Conservation (phyloP, 352 stramenopile genomes). For the Elongisporangium senticosum region DNA sequence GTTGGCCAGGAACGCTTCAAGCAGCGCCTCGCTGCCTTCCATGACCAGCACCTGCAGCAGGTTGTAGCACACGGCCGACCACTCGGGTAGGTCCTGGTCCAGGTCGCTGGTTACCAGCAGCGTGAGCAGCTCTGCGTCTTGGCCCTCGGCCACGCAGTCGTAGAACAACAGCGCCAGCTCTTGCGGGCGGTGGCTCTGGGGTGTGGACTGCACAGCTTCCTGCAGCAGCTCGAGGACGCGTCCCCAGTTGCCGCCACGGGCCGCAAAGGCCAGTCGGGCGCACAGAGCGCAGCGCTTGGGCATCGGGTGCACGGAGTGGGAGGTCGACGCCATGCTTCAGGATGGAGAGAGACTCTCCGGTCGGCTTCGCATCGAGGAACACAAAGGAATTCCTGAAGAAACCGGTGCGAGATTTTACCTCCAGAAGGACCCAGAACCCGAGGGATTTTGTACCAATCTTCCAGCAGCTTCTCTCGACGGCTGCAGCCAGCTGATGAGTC, state of each 20-base stretch:
- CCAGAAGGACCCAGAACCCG: not conserved
- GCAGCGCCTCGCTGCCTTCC: not conserved
- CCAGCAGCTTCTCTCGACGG: not conserved
- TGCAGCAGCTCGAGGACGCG: not conserved
- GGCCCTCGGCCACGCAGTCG: not conserved
- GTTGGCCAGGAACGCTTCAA: not conserved
- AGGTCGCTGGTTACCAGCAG: not conserved
- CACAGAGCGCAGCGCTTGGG: not conserved
- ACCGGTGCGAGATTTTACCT: not conserved
- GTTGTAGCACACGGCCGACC: not conserved
- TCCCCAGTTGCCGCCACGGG: not conserved
- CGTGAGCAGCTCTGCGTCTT: not conserved
- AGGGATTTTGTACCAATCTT: not conserved
- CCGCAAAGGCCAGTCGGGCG: not conserved
- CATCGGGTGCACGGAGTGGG: not conserved
- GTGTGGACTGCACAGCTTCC: not conserved
- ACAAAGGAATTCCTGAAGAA: not conserved
- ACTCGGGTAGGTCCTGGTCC: not conserved
- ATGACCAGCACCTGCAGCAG: not conserved
- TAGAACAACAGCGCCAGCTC: not conserved
- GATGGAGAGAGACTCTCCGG: not conserved
- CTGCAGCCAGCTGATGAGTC: not conserved
- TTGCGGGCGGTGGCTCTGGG: not conserved
- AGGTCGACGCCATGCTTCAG: not conserved
- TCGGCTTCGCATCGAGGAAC: not conserved